These are phyloP conservation scores for Drosera spatulata DNA, from an alignment of 179 eudicot species.

Conservation along the genomic window DNA sequence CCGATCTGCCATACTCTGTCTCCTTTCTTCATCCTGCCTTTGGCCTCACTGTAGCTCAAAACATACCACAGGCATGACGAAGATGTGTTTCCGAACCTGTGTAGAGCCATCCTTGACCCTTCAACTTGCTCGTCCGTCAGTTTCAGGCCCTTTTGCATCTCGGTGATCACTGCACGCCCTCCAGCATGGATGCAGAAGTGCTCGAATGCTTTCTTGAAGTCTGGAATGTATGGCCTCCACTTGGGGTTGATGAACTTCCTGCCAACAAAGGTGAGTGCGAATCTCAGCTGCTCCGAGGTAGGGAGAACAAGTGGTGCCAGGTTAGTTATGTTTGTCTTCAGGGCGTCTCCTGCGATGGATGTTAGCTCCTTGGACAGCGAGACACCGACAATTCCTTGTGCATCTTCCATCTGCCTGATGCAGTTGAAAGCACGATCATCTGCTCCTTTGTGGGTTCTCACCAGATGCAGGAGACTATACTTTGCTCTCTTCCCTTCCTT, in stretches of 20 bases:
- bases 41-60: slow-evolving; percentile 28
- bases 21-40: slow-evolving; percentile 32
- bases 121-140: slow-evolving; percentile 19
- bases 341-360: slow-evolving; percentile 25
- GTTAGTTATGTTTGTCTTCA: slow-evolving; percentile 27
- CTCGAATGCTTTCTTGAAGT: slow-evolving; percentile 36
- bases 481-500: slow-evolving; percentile 10
- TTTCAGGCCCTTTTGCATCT: slow-evolving; percentile 28
- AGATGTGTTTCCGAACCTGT: slow-evolving; percentile 34
- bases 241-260: slow-evolving; percentile 16
- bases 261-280: slow-evolving; percentile 11
- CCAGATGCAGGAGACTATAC: slow-evolving; percentile 27
- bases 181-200: slow-evolving; percentile 45
- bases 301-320: slow-evolving; percentile 32
- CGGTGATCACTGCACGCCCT: slow-evolving; percentile 36
- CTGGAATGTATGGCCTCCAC: slow-evolving; percentile 25
- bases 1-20: slow-evolving; percentile 39
- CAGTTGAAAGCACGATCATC: slow-evolving; percentile 27
- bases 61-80: slow-evolving; percentile 36
- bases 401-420: slow-evolving; percentile 20
- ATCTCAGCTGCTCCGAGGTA: slow-evolving; percentile 23
- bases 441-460: slow-evolving; percentile 31
- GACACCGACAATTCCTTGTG: slow-evolving; percentile 19
- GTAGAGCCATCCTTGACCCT: slow-evolving; percentile 34
- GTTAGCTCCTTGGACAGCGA: slow-evolving; percentile 23